phyloP scores from a whole-genome alignment of 2,329 filamentous ascomycete genomes.

The Aureobasidium sp. region DNA sequence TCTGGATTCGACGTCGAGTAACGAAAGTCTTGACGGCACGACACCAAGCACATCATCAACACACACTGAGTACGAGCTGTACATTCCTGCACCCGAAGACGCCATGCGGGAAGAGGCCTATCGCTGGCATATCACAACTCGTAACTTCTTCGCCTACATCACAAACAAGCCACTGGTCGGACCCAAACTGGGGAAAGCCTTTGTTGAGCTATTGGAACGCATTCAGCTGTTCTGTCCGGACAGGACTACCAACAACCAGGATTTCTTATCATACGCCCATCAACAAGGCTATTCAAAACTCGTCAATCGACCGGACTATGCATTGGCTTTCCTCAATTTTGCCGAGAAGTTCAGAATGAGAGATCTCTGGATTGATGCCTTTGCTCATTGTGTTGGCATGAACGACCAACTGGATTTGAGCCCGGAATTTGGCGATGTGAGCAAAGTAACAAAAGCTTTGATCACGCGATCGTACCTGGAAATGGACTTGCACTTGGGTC shows the following conservation, averaged over 20 bases:
- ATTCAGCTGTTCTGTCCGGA: conserved; percentile 41
- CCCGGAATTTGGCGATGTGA: conserved; percentile 49
- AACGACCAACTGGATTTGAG: conserved; percentile 51
- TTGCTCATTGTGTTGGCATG: conserved; percentile 75
- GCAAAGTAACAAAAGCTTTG: conserved; percentile 54
- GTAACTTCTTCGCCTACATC: conserved; percentile 71
- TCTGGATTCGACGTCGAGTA: background rate
- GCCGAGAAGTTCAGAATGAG: conserved; percentile 59
- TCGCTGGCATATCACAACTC: conserved; percentile 59
- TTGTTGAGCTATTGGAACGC: conserved; percentile 58
- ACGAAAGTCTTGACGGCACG: conserved; percentile 23
- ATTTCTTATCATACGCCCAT: conserved; percentile 50
- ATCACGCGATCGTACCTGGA: conserved; percentile 57
- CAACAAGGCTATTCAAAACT: conserved; percentile 64
- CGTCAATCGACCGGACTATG: conserved; percentile 58
- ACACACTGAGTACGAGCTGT: conserved; percentile 47
- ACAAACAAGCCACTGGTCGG: conserved; percentile 61
- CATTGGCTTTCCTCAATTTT: conserved; percentile 59
- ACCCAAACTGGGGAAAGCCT: conserved; percentile 54
- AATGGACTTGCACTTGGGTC: conserved; percentile 56
- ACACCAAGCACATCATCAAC: conserved; percentile 2
- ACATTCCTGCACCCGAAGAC: conserved; percentile 58
- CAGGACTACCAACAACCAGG: conserved; percentile 18
- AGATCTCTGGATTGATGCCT: conserved; percentile 65
- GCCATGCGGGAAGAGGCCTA: conserved; percentile 50